A percentile compares a stretch with the other conserved stretches of the same genome.
These are phyloP conservation scores for Solanum lycopersicoides DNA, from an alignment of 257 asterid genomes.

Conservation along the genomic window DNA sequence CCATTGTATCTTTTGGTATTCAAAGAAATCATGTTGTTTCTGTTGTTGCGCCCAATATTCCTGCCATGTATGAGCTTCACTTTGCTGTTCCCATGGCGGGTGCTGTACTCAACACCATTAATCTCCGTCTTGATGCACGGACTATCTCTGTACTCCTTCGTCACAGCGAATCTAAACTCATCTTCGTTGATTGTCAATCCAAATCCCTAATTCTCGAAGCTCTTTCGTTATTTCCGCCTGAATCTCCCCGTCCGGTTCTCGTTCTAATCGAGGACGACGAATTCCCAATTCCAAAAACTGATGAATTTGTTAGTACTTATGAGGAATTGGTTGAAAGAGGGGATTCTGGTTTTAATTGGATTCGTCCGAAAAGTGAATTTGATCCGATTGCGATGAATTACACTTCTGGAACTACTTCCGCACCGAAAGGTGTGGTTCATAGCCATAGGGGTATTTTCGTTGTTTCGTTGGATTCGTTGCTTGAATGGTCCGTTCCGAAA, in stretches of 20 bases:
- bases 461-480: conserved; percentile 38
- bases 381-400: conserved; percentile 54
- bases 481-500: conserved; percentile 55
- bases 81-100: conserved; percentile 79
- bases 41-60: conserved; percentile 59
- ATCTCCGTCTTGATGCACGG: conserved; percentile 62
- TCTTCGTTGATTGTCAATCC: conserved; percentile 51
- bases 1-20: conserved; percentile 40
- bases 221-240: conserved; percentile 30
- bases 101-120: conserved; percentile 52
- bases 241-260: conserved; percentile 24
- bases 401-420: conserved; percentile 82
- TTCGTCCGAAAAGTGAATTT: conserved; percentile 42
- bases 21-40: conserved; percentile 46
- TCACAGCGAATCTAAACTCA: conserved; percentile 46
- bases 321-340: conserved; percentile 33
- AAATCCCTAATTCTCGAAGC: conserved; percentile 33
- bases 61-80: conserved; percentile 79
- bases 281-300: background rate
- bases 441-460: conserved; percentile 57
- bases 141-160: conserved; percentile 47
- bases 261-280: conserved; percentile 24
- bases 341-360: conserved; percentile 45
- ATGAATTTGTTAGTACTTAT: conserved; percentile 6
- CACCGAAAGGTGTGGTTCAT: conserved; percentile 78